A percentile compares a stretch with the other conserved stretches of the same genome.
Conservation (phyloP, 495 filamentous ascomycete genomes). For the Tuber calosporum region DNA sequence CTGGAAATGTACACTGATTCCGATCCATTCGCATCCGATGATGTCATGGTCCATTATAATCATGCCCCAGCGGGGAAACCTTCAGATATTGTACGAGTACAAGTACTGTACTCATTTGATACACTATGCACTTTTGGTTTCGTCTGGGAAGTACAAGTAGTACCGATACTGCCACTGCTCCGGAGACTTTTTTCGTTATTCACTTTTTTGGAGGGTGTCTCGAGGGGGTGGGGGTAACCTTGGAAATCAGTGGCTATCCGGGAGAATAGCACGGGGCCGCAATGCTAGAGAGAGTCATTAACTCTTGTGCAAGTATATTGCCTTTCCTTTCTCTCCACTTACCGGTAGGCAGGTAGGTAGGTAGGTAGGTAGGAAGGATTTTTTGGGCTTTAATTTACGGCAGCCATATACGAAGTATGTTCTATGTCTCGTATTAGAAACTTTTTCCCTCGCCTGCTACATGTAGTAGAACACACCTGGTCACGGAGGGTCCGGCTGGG, state of each 20-base stretch:
- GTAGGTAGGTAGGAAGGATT: conserved; percentile 22
- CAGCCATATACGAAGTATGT: neutral
- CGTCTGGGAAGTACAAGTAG: neutral
- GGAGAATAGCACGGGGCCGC: neutral
- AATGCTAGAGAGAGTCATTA: neutral
- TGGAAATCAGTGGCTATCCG: neutral
- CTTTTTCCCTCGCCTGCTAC: neutral
- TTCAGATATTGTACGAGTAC: neutral
- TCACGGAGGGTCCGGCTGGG: neutral
- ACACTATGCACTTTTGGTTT: neutral
- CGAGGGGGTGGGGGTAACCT: neutral
- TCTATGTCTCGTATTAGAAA: neutral
- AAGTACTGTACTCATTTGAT: neutral
- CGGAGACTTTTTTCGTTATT: neutral
- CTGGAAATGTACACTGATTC: neutral
- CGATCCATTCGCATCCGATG: neutral
- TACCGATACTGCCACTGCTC: neutral
- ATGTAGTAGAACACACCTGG: neutral
- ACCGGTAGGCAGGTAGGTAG: conserved; percentile 23
- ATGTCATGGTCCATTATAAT: neutral
- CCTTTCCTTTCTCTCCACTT: neutral
- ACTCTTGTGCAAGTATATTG: neutral
- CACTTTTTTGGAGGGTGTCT: neutral
- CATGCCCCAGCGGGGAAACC: neutral
- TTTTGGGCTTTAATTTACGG: neutral